Percentiles rank a stretch among this genome's conserved stretches.
Conservation (phyloP, 345 rosid genomes). For the Camelina hispida region DNA sequence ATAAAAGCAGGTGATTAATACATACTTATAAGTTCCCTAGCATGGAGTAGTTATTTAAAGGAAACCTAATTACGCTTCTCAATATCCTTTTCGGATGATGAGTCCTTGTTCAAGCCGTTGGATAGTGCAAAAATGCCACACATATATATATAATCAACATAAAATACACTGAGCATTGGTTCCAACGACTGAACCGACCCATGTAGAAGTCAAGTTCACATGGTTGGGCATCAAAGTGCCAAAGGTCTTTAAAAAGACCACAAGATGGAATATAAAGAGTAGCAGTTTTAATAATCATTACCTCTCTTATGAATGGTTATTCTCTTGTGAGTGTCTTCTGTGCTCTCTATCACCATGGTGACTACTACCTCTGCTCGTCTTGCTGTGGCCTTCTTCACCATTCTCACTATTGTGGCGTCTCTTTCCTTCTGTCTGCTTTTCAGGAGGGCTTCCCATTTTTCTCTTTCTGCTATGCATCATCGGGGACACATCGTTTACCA, state of each 20-base stretch:
- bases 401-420: constrained; percentile 40
- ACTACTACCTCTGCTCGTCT: constrained; percentile 35
- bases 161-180: constrained; percentile 40
- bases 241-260: constrained; percentile 40
- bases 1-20: constrained; percentile 9
- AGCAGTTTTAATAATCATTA: constrained; percentile 37
- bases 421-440: constrained; percentile 55
- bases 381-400: constrained; percentile 41
- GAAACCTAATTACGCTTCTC: constrained; percentile 16
- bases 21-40: constrained; percentile 17
- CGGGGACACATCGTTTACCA: constrained; percentile 58
- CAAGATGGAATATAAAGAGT: constrained; percentile 30
- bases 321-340: constrained; percentile 46
- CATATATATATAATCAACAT: constrained; percentile 38
- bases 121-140: constrained; percentile 39
- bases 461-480: constrained; percentile 63
- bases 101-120: constrained; percentile 34
- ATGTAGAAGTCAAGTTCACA: constrained; percentile 42
- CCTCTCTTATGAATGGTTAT: constrained; percentile 43
- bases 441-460: constrained; percentile 70
- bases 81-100: constrained; percentile 35
- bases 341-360: constrained; percentile 41
- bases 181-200: constrained; percentile 48
- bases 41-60: constrained; percentile 10
- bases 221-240: constrained; percentile 42